Evolutionary conservation across 2,329 filamentous ascomycete genomes (phyloP).

Genomic region (Aspergillus melleus): DNA sequence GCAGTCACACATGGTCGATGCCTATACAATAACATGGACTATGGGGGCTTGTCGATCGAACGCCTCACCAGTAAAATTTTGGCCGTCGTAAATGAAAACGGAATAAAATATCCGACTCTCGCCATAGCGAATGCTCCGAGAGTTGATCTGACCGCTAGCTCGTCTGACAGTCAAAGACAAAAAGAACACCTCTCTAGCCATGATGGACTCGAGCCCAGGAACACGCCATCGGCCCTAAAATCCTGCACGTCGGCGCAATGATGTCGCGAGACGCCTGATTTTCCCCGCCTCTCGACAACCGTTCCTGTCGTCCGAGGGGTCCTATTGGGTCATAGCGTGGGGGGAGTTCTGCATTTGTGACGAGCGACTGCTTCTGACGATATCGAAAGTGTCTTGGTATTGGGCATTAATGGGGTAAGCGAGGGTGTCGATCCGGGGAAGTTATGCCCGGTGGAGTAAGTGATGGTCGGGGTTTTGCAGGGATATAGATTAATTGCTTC

Average conservation of each 20-base stretch:
- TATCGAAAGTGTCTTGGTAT: not conserved
- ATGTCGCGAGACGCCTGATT: not conserved
- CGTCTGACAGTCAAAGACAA: too few relatives aligned
- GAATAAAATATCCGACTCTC: too few relatives aligned
- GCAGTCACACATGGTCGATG: too few relatives aligned
- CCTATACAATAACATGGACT: too few relatives aligned
- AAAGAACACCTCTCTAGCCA: too few relatives aligned
- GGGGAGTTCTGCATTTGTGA: not conserved
- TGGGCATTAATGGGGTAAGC: not conserved
- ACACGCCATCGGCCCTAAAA: not conserved
- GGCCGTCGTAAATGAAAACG: too few relatives aligned
- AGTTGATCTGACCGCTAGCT: too few relatives aligned
- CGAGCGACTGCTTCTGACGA: not conserved
- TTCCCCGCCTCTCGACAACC: not conserved
- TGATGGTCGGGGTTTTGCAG: not conserved
- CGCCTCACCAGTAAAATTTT: too few relatives aligned
- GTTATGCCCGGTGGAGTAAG: not conserved
- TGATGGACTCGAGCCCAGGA: too few relatives aligned
- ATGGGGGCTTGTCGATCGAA: too few relatives aligned
- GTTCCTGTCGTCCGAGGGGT: not conserved
- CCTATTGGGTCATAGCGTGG: not conserved
- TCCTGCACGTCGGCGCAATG: not conserved
- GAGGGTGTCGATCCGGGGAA: not conserved
- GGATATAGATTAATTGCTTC: not conserved
- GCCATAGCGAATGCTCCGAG: not conserved